These are phyloP conservation scores for Emergomyces orientalis DNA, from an alignment of 2,329 filamentous ascomycete species.

Conservation along the genomic window DNA sequence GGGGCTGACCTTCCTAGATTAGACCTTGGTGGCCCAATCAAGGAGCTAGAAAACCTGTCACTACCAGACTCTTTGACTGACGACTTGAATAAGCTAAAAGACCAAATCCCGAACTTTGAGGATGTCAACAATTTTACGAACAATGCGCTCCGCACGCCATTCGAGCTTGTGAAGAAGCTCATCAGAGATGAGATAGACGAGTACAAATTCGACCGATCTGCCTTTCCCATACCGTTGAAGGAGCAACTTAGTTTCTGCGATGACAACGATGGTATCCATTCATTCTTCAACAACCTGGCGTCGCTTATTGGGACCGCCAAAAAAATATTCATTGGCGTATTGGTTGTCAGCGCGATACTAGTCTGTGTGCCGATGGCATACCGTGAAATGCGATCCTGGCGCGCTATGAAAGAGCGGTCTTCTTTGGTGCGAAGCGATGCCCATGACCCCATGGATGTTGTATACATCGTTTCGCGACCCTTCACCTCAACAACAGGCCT, in stretches of 20 bases:
- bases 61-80: constrained; percentile 60
- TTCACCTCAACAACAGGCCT: constrained; percentile 65
- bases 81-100: constrained; percentile 63
- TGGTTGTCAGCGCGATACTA: constrained; percentile 61
- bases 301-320: constrained; percentile 58
- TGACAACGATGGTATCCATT: constrained; percentile 67
- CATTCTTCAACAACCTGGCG: constrained; percentile 70
- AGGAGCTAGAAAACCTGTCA: constrained; percentile 59
- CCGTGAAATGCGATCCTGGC: constrained; percentile 69
- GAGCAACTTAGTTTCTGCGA: constrained; percentile 80
- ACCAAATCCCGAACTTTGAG: constrained; percentile 70
- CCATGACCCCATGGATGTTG: constrained; percentile 74
- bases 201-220: constrained; percentile 67
- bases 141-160: constrained; percentile 64
- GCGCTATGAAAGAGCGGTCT: constrained; percentile 60
- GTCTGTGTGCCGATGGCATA: constrained; percentile 72
- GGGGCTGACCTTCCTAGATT: constrained; percentile 44
- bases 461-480: constrained; percentile 79
- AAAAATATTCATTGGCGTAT: constrained; percentile 65
- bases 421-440: constrained; percentile 55
- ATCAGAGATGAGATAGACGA: constrained; percentile 61
- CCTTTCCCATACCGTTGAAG: constrained; percentile 78
- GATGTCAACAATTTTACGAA: constrained; percentile 76
- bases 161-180: constrained; percentile 65
- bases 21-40: constrained; percentile 56